Base-by-base conservation (phyloP, 805 yeast species). In the Starmerella khaoyaiensis region DNA sequence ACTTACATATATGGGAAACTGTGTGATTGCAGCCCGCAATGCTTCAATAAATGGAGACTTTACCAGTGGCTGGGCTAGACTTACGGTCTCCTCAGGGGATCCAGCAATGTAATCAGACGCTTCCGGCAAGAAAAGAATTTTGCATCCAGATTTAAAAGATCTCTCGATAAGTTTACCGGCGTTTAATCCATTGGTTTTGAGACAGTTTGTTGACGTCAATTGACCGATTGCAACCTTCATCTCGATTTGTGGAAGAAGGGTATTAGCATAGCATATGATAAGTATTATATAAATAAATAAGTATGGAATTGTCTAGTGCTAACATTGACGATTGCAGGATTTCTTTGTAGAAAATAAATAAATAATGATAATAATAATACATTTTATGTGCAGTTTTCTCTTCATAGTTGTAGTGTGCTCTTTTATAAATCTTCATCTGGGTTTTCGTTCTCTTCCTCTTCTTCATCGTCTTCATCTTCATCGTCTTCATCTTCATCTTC, bases 101-200 rank as follows among this genome's bases (percentile, higher is more conserved):
- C 72, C 64, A 4, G 94, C 76, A 27, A 87, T 67, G 55, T 83
- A 87, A 55, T 87, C 97, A 4, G 90, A 69, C 0, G 97, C 97
- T 56, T 87, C 98, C 2, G 97, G 97, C 31, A 87, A 67, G 52
- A 90, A 83, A 4, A 90, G 62, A 3, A 82, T 72, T 44, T 68
- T 64, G 11, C 79, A 84, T 3, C 76, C 69, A 12, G 65, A 54
- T 2, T 58, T 59, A 0, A 78, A 68, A 0, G 97, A 94, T 36
- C 64, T 58, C n/a, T 60, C 54, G 14, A 87, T 74, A 25, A 86
- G 62, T 21, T 62, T 62, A 10, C 69, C 65, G 0, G 76, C 93
- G 1, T 65, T 59, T 7, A 60, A 49, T 4, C 81, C 75, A 48
- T 87, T 87, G 17, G 63, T 65, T 2, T 58, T 51, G 19, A 83